These are phyloP conservation scores for Ilex aquifolium DNA, from an alignment of 257 asterid genomes.

Conservation along the genomic window DNA sequence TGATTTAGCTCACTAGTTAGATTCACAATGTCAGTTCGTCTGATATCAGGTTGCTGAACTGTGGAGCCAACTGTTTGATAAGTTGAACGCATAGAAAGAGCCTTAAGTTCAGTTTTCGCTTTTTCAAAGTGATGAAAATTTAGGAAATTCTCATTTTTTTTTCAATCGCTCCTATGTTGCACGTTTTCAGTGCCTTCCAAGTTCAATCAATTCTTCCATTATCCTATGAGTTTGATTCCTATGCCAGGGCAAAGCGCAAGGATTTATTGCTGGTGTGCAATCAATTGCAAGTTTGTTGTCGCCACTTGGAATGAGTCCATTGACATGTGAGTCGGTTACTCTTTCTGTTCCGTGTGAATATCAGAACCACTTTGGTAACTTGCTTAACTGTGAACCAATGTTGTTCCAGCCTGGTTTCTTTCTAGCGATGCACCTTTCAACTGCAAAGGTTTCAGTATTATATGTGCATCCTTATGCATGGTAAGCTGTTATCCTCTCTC, in stretches of 20 bases:
- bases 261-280: conserved; percentile 77
- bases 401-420: conserved; percentile 72
- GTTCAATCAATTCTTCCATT: no score
- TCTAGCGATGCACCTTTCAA: conserved; percentile 81
- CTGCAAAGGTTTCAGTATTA: conserved; percentile 90
- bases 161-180: no score
- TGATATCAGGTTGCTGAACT: no score
- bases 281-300: conserved; percentile 75
- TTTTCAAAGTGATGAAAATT: no score
- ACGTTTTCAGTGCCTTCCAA: no score
- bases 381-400: conserved; percentile 7
- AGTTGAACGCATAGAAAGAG: no score
- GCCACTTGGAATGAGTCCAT: conserved; percentile 85
- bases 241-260: conserved; percentile 86
- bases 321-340: conserved; percentile 56
- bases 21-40: no score
- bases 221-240: background rate
- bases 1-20: no score
- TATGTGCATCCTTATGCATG: conserved; percentile 73
- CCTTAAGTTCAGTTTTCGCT: no score
- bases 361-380: background rate
- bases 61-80: no score
- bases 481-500: conserved; percentile 30
- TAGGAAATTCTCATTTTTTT: no score
- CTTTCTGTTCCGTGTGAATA: background rate